Evolutionary conservation across 331 rosid genomes (phyloP), one percentile per base, ranked within the genome.

Genomic region (Pyrus hybrid): DNA sequence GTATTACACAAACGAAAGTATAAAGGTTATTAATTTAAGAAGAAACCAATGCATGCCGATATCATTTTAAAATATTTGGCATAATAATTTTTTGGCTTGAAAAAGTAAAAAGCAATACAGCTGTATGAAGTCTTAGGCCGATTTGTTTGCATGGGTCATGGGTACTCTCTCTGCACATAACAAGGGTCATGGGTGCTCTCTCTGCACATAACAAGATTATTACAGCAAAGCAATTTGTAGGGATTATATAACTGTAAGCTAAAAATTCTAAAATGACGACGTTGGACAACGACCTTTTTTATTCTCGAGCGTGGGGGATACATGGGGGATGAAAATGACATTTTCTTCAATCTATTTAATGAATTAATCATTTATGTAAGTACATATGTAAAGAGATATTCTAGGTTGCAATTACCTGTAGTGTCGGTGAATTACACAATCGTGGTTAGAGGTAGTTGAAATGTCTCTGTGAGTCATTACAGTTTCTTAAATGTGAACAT

Each of bases 41-140:
- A 60, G 64, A 60, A 58, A 58, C 25, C 64, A 60, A 62, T 26
- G 30, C 13, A 25, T 47, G 58, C 13, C 13, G 68, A 64, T 30
- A 18, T 64, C 68, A 21, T 29, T 60, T 73, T 58, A 68, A 41
- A 29, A 41, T 29, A 49, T 63, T 12, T 63, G 25, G 11, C 8
- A 49, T n/a, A 66, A 51, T 33, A 65, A 6, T 16, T 1, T 17
- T 51, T 66, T 76, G 67, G 79, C 14, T 13, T 37, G 65, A 68
- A 62, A 83, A 47, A 79, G 45, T 79, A 79, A 83, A 79, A 83
- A 53, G 54, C 68, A 73, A 73, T 56, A 77, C 79, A 71, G 83
- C 83, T 85, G 86, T 85, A 65, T 74, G 30, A 56, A 43, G 72
- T 73, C 74, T 13, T 72, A 73, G 62, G 80, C 73, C 77, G 58